Evolutionary conservation across 352 stramenopile species (phyloP).

Genomic region (Thraustotheca clavata): DNA sequence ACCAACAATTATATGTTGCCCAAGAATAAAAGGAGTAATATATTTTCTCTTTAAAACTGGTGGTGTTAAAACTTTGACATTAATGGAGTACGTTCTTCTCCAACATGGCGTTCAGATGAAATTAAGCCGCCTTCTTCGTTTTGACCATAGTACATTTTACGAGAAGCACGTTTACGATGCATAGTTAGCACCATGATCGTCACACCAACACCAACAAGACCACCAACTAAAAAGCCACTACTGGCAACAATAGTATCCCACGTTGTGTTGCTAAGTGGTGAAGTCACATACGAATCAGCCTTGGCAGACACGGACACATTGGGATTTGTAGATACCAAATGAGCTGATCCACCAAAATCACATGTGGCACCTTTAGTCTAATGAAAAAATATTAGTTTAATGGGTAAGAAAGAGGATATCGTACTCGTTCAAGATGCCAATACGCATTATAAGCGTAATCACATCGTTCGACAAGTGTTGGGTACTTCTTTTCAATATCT

Average conservation of each 20-base stretch:
- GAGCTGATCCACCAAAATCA: constrained; percentile 58
- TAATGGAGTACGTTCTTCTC: background rate
- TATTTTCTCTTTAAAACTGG: too few species aligned
- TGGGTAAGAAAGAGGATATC: too few species aligned
- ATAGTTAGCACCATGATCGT: constrained; percentile 6
- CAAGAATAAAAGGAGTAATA: too few species aligned
- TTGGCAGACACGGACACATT: background rate
- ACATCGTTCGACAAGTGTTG: constrained; percentile 49
- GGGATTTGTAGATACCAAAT: constrained; percentile 32
- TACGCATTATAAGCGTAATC: constrained; percentile 70
- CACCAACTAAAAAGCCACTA: constrained; percentile 14
- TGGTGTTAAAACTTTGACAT: constrained; percentile 9
- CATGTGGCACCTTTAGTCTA: constrained; percentile 46
- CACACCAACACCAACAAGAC: constrained; percentile 7
- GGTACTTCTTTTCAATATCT: constrained; percentile 33
- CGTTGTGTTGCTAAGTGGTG: background rate
- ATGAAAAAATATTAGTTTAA: too few species aligned
- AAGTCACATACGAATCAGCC: background rate
- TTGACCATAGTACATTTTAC: constrained; percentile 3
- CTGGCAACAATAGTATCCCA: background rate
- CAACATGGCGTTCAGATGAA: background rate
- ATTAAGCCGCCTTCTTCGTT: background rate
- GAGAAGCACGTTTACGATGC: background rate
- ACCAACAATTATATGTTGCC: background rate
- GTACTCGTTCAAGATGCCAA: constrained; percentile 48